Conservation (phyloP, 768 basidiomycete genomes). For the Guyanaporus albipodus region DNA sequence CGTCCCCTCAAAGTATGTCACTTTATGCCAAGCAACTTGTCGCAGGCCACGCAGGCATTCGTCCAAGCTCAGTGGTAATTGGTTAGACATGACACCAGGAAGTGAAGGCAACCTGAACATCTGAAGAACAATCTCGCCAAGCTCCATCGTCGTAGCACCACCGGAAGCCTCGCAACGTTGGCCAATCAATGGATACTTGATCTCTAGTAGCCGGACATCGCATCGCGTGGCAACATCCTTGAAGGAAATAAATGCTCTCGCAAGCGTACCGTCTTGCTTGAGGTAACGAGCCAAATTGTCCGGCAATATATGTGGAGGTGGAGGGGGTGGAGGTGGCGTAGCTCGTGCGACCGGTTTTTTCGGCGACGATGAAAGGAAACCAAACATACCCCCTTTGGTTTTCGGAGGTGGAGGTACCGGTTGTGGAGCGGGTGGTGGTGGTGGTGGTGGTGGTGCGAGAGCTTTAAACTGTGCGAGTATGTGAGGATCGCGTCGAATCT, state of each 20-base stretch:
- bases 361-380: constrained; percentile 69
- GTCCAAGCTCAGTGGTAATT: constrained; percentile 88
- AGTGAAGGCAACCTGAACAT: constrained; percentile 87
- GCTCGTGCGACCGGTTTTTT: constrained; percentile 61
- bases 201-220: constrained; percentile 82
- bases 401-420: constrained; percentile 47
- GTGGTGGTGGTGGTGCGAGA: constrained; percentile 46
- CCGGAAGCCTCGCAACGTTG: constrained; percentile 55
- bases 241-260: constrained; percentile 83
- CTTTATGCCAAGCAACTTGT: constrained; percentile 91
- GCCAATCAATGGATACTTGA: constrained; percentile 75
- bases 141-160: constrained; percentile 59
- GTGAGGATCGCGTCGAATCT: constrained; percentile 82
- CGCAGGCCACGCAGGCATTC: constrained; percentile 87
- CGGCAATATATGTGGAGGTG: constrained; percentile 44
- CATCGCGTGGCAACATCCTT: constrained; percentile 82
- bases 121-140: constrained; percentile 88
- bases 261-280: constrained; percentile 83
- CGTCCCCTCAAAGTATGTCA: constrained; percentile 88
- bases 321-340: constrained; percentile 31
- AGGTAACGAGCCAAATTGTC: constrained; percentile 82
- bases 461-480: constrained; percentile 75
- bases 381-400: constrained; percentile 61
- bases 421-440: constrained; percentile 42
- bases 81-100: constrained; percentile 71